Evolutionary conservation across 352 stramenopile genomes (phyloP), one percentile per base, ranked within the genome.

Genomic region (Phytopythium oedochilum): DNA sequence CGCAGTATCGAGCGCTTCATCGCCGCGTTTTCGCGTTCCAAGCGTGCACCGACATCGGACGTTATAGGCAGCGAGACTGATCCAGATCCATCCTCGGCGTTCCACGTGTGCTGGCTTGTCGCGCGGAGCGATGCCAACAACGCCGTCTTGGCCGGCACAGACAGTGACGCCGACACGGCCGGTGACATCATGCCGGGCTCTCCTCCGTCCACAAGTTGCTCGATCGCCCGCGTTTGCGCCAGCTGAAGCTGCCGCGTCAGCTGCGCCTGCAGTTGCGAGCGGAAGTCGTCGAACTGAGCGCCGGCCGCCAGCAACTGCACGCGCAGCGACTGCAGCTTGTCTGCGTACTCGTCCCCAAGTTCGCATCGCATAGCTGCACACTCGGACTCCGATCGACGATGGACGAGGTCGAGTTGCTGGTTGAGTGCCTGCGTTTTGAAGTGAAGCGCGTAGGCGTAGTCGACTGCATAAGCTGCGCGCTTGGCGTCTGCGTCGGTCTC

Each of bases 1-100:
- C 83, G 86, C 8, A 90, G 53, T 12, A 90, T 53, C 11, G 79
- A 81, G 59, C 87, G 77, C 53, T 88, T 88, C 44, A 92, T 66
- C 18, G 66, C 53, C 11, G 78, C 62, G 42, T 89, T 92, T 49
- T 92, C 82, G 18, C 75, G 66, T n/a, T 78, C 71, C 8, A 82
- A 55, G 25, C 66, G 63, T 14, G 80, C 70, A 22, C 71, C 44
- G 0, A 65, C n/a, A 2, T 46, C 26, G 88, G 72, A 4, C 63
- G 58, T 12, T n/a, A n/a, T n/a, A n/a, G 69, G 69, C n/a, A 15
- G 45, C 18, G n/a, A n/a, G n/a, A n/a, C n/a, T n/a, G n/a, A n/a
- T n/a, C n/a, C n/a, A n/a, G n/a, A n/a, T n/a, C n/a, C n/a, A n/a
- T n/a, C n/a, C n/a, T n/a, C n/a, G n/a, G n/a, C n/a, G n/a, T n/a